Evolutionary conservation across 495 filamentous ascomycete species (phyloP).

Genomic region (Annulohypoxylon moriforme): DNA sequence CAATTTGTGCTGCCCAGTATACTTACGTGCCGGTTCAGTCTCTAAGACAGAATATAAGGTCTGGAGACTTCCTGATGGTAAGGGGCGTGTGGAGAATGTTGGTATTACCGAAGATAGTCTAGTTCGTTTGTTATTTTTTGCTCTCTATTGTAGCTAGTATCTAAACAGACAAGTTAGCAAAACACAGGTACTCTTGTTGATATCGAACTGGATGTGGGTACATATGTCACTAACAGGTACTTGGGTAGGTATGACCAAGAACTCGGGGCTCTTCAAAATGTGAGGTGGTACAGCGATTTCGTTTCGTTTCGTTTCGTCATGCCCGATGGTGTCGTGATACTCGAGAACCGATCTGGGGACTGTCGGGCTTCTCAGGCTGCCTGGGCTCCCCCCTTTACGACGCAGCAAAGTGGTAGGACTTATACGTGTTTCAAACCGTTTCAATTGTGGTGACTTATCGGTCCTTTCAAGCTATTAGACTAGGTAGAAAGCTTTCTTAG

Average conservation of each 20-base stretch:
- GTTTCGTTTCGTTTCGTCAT: conserved; percentile 47
- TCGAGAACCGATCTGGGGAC: conserved; percentile 30
- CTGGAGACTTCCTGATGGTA: background rate
- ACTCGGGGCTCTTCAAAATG: conserved; percentile 34
- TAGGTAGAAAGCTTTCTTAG: background rate
- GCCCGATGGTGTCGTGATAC: conserved; percentile 45
- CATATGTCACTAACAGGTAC: conserved; percentile 21
- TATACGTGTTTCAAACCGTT: conserved; percentile 45
- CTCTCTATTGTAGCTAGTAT: background rate
- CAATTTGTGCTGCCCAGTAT: conserved; percentile 6
- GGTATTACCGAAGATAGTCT: background rate
- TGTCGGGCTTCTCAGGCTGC: conserved; percentile 19
- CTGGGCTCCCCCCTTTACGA: conserved; percentile 29
- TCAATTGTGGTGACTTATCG: conserved; percentile 41
- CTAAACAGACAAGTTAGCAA: background rate
- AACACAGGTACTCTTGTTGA: conserved; percentile 2
- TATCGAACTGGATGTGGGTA: conserved; percentile 18
- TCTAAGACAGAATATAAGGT: background rate
- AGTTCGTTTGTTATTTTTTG: conserved; percentile 1
- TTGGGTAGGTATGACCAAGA: conserved; percentile 19
- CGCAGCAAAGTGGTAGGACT: conserved; percentile 36
- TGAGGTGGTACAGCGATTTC: conserved; percentile 45
- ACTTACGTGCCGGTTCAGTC: background rate
- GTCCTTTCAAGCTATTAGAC: conserved; percentile 34
- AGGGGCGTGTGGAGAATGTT: background rate